These are phyloP conservation scores for Scolecobasidium constrictum DNA, from an alignment of 2,329 filamentous ascomycete species.

Conservation along the genomic window DNA sequence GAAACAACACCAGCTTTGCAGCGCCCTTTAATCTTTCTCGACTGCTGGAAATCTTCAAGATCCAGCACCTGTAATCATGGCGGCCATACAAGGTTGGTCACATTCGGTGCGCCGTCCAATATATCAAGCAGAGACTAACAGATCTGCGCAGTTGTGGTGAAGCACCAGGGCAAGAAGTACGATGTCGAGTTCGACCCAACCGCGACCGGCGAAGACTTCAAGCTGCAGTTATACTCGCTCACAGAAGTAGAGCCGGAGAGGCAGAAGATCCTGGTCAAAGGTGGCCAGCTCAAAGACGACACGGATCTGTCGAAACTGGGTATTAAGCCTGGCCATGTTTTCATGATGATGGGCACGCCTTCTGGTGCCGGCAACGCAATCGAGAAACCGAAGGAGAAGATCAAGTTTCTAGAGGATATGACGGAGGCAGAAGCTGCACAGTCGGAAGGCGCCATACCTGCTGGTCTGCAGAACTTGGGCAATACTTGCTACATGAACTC, in stretches of 20 bases:
- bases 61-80: slow-evolving; percentile 31
- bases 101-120: not conserved
- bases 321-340: slow-evolving; percentile 72
- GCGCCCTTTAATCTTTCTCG: too few relatives aligned
- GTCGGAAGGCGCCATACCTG: slow-evolving; percentile 72
- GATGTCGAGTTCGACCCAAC: slow-evolving; percentile 82
- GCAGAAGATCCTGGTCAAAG: slow-evolving; percentile 92
- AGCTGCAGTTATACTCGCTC: slow-evolving; percentile 88
- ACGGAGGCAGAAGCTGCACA: slow-evolving; percentile 83
- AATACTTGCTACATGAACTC: slow-evolving; percentile 99
- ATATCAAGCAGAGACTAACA: not conserved
- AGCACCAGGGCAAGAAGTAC: slow-evolving; percentile 91
- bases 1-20: too few relatives aligned
- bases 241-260: slow-evolving; percentile 93
- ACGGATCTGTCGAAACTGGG: slow-evolving; percentile 73
- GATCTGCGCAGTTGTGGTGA: slow-evolving; percentile 61
- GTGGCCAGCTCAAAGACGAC: slow-evolving; percentile 91
- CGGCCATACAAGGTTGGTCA: slow-evolving; percentile 42
- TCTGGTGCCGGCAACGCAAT: slow-evolving; percentile 43
- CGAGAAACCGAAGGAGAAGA: slow-evolving; percentile 62
- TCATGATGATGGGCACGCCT: slow-evolving; percentile 96
- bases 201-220: slow-evolving; percentile 84
- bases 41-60: too few relatives aligned
- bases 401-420: slow-evolving; percentile 96
- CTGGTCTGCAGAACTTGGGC: slow-evolving; percentile 81